Evolutionary conservation across 192 early-diverging fungal species (phyloP).

Genomic region (Coemansia sp.): DNA sequence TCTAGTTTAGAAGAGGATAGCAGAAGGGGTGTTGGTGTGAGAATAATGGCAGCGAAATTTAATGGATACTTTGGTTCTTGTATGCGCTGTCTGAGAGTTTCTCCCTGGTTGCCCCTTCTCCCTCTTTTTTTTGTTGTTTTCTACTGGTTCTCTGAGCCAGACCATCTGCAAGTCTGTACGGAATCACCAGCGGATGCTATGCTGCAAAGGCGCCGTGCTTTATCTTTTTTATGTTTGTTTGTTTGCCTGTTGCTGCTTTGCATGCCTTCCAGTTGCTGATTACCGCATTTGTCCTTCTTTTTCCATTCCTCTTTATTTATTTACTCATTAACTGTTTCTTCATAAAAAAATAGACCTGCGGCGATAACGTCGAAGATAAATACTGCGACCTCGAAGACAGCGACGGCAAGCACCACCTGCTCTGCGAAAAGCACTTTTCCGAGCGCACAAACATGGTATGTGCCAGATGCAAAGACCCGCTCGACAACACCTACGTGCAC

Average conservation of each 20-base stretch:
- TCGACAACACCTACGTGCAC: conserved; percentile 89
- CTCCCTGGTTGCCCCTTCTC: neutral
- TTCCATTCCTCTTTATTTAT: neutral
- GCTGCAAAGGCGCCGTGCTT: neutral
- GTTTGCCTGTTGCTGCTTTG: neutral
- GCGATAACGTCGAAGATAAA: conserved; percentile 39
- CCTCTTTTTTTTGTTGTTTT: neutral
- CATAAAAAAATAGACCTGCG: conserved; percentile 25
- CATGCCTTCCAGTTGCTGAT: neutral
- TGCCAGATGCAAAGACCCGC: conserved; percentile 78
- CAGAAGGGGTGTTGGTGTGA: neutral
- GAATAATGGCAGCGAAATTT: too few relatives aligned
- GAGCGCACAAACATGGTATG: conserved; percentile 54
- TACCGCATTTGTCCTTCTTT: neutral
- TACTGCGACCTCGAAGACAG: conserved; percentile 39
- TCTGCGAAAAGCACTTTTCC: conserved; percentile 47
- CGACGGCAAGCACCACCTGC: conserved; percentile 37
- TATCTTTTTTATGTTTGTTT: neutral
- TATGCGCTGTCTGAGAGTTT: neutral
- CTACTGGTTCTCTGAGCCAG: neutral
- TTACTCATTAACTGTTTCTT: neutral
- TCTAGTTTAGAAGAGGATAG: too few relatives aligned
- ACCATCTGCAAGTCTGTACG: conserved; percentile 8
- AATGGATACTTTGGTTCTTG: neutral
- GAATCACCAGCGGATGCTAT: neutral